Evolutionary conservation across 192 early-diverging fungal genomes (phyloP).

Genomic region (Phycomyces nitens): DNA sequence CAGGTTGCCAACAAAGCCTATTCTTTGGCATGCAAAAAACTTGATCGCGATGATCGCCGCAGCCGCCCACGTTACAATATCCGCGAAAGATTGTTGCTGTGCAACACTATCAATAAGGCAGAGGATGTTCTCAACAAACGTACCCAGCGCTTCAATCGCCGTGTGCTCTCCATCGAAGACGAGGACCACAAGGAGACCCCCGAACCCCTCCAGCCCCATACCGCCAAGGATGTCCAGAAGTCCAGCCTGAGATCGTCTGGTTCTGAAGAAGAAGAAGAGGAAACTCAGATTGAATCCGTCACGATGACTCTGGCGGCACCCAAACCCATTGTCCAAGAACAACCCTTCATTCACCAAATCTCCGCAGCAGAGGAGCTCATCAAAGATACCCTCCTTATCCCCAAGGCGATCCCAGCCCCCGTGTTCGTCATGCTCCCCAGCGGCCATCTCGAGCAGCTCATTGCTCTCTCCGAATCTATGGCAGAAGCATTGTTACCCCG

Average conservation of each 20-base stretch:
- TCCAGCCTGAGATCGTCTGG: not conserved
- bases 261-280: not conserved
- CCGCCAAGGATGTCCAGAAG: not conserved
- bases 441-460: not conserved
- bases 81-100: slow-evolving; percentile 32
- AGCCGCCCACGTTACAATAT: slow-evolving; percentile 24
- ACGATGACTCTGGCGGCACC: not conserved
- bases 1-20: slow-evolving; percentile 32
- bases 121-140: slow-evolving; percentile 29
- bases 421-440: not conserved
- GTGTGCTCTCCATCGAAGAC: slow-evolving; percentile 24
- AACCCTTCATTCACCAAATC: not conserved
- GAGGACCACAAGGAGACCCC: slow-evolving; percentile 6
- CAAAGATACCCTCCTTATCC: not conserved
- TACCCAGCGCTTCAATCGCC: slow-evolving; percentile 17
- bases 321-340: not conserved
- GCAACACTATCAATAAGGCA: slow-evolving; percentile 27
- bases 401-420: not conserved
- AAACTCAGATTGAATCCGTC: not conserved
- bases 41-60: slow-evolving; percentile 30
- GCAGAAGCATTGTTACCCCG: slow-evolving; percentile 1
- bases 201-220: not conserved
- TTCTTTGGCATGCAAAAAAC: slow-evolving; percentile 22
- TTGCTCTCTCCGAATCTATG: not conserved
- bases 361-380: not conserved